Evolutionary conservation across 2,329 filamentous ascomycete genomes (phyloP), one percentile per base, ranked within the genome.

Genomic region (Fusarium coicis): DNA sequence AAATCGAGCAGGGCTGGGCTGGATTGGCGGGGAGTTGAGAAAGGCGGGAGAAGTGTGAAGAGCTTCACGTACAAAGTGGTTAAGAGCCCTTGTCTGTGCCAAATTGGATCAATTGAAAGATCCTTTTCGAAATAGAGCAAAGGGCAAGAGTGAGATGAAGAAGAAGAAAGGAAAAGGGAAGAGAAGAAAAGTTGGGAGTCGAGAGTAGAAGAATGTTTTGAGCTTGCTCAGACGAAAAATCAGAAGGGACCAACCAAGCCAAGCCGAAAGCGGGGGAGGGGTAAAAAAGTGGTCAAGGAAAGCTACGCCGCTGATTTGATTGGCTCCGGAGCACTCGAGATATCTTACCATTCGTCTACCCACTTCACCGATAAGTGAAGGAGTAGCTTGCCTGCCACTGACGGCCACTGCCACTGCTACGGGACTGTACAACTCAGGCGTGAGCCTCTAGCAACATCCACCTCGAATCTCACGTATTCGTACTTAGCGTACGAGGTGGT

Each of bases 181-280:
- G 70, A 64, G 57, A 67, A 68, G 66, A 71, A 70, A 61, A 64
- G 65, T 58, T 70, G 60, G 71, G 68, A 73, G 63, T 65, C 53
- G 70, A 73, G 72, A 74, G 73, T 66, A 61, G 59, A 70, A 71
- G 63, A 66, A 55, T 55, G 70, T 72, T 68, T 68, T 54, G 69
- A 63, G 67, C 64, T 68, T 39, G 52, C 49, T 42, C 44, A 52
- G 66, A 72, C 37, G 66, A 70, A 77, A 77, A 79, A 77, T 71
- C 73, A 72, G 63, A 78, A 74, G 72, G 47, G 66, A 67, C 62
- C 65, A 68, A 63, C 55, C 66, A 68, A 44, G 53, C 73, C 72
- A 77, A 70, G 68, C 79, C 79, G 79, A 80, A 79, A 81, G 80
- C 79, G 80, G 80, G 80, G 80, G 79, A 80, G 79, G 79, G 78